Evolutionary conservation across 257 asterid species (phyloP).

Genomic region (Cordia subcordata): DNA sequence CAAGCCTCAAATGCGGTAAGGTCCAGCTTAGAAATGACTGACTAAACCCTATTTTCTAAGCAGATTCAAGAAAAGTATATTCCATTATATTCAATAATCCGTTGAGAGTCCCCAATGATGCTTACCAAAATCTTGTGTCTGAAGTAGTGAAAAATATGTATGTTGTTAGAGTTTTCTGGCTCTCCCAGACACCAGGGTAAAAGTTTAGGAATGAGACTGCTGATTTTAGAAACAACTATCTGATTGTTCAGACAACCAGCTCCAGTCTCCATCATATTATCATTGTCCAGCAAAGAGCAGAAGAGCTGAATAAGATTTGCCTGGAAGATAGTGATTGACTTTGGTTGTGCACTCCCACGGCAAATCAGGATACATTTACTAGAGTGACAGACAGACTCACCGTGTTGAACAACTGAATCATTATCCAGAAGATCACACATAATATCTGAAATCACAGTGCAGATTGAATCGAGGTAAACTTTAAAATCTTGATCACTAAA

Average conservation of each 20-base stretch:
- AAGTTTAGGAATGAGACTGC: slow-evolving; percentile 48
- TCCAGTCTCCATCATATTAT: slow-evolving; percentile 30
- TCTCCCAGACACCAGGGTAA: slow-evolving; percentile 43
- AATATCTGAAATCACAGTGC: slow-evolving; percentile 37
- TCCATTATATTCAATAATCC: not conserved
- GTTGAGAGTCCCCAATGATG: not conserved
- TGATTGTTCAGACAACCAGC: slow-evolving; percentile 15
- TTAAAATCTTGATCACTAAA: slow-evolving; percentile 29
- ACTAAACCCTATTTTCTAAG: not conserved
- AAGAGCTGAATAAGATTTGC: slow-evolving; percentile 63
- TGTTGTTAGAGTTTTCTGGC: slow-evolving; percentile 25
- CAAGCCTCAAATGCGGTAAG: not conserved
- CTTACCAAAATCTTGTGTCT: slow-evolving; percentile 85
- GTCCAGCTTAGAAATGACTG: not conserved
- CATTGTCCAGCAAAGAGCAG: slow-evolving; percentile 49
- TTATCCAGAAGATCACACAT: slow-evolving; percentile 47
- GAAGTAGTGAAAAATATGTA: slow-evolving; percentile 49
- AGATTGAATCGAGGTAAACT: slow-evolving; percentile 38
- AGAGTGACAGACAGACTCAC: slow-evolving; percentile 25
- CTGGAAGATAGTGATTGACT: slow-evolving; percentile 32
- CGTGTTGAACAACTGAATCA: slow-evolving; percentile 13
- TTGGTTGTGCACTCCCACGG: slow-evolving; percentile 18
- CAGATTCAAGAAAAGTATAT: not conserved
- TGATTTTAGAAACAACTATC: slow-evolving; percentile 34
- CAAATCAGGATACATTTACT: slow-evolving; percentile 16